Conservation (phyloP, 1,284 basidiomycete species). For the Ceratobasidium sp. region DNA sequence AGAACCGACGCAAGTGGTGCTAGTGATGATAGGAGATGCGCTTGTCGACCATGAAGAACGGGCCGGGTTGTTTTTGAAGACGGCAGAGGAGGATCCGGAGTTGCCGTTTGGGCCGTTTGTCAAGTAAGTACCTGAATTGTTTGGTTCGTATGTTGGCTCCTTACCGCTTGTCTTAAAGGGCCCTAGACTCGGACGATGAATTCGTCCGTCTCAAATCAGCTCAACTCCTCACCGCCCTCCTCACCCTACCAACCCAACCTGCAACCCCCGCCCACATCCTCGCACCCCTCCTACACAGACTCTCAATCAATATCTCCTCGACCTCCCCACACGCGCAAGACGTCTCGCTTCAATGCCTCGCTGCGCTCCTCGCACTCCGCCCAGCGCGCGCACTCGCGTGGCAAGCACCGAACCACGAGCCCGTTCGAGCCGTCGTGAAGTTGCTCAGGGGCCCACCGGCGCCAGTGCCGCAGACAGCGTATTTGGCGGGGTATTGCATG, state of each 20-base stretch:
- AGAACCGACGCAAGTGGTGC: conserved; percentile 93
- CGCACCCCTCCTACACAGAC: conserved; percentile 68
- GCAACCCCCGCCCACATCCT: conserved; percentile 64
- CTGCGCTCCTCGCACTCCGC: conserved; percentile 76
- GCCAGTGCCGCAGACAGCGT: conserved; percentile 91
- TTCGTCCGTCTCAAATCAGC: conserved; percentile 91
- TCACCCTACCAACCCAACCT: conserved; percentile 56
- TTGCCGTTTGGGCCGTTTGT: conserved; percentile 87
- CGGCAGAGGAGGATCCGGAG: conserved; percentile 73
- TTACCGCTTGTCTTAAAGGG: conserved; percentile 59
- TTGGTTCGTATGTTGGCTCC: conserved; percentile 39
- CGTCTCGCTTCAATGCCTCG: conserved; percentile 89
- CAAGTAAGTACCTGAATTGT: conserved; percentile 63
- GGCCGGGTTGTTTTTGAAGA: conserved; percentile 74
- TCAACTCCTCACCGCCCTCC: conserved; percentile 87
- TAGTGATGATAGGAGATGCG: conserved; percentile 92
- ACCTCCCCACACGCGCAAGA: conserved; percentile 78
- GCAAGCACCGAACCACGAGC: conserved; percentile 45
- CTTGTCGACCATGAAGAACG: conserved; percentile 83
- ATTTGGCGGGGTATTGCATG: conserved; percentile 90
- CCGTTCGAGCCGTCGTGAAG: conserved; percentile 18
- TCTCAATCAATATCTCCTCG: conserved; percentile 59
- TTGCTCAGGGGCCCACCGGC: conserved; percentile 9
- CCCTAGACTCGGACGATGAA: conserved; percentile 88
- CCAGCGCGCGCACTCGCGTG: conserved; percentile 46